Conservation (phyloP, 495 filamentous ascomycete species). For the Echria macrotheca region DNA sequence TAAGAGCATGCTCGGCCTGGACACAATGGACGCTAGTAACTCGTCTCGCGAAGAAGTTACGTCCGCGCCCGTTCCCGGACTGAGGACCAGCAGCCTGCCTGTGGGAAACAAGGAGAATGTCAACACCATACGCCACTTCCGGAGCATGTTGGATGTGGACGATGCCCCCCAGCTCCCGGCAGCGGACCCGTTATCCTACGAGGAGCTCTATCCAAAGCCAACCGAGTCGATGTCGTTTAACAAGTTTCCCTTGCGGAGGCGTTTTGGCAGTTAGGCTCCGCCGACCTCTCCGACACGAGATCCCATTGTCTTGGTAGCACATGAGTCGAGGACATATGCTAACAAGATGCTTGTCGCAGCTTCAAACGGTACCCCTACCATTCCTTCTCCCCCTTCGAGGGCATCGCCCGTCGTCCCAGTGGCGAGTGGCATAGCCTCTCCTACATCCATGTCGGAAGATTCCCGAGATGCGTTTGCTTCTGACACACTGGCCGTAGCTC, state of each 20-base stretch:
- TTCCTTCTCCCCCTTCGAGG: constrained; percentile 21
- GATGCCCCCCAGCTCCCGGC: constrained; percentile 41
- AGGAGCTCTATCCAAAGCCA: constrained; percentile 37
- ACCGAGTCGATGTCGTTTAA: constrained; percentile 14
- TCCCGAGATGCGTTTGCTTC: constrained; percentile 61
- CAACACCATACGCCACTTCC: constrained; percentile 33
- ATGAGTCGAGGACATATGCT: too few species aligned
- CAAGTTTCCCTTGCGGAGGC: constrained; percentile 7
- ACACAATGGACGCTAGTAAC: constrained; percentile 16
- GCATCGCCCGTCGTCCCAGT: constrained; percentile 28
- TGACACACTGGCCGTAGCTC: constrained; percentile 70
- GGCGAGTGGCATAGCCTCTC: constrained; percentile 51
- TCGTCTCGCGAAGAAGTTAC: constrained; percentile 19
- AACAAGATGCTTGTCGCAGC: constrained; percentile 32
- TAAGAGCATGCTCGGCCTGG: constrained; percentile 25
- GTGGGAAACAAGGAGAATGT: constrained; percentile 26
- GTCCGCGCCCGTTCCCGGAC: constrained; percentile 20
- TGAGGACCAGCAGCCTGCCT: constrained; percentile 33
- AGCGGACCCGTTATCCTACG: constrained; percentile 40
- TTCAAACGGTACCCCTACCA: constrained; percentile 42
- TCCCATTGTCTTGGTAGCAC: too few species aligned
- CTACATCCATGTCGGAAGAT: constrained; percentile 36
- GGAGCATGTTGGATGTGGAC: constrained; percentile 47
- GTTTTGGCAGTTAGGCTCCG: constrained; percentile 32
- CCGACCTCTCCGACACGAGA: constrained; percentile 7